Evolutionary conservation across 768 basidiomycete genomes (phyloP), one percentile per base, ranked within the genome.

Genomic region (Hysterangium stoloniferum): DNA sequence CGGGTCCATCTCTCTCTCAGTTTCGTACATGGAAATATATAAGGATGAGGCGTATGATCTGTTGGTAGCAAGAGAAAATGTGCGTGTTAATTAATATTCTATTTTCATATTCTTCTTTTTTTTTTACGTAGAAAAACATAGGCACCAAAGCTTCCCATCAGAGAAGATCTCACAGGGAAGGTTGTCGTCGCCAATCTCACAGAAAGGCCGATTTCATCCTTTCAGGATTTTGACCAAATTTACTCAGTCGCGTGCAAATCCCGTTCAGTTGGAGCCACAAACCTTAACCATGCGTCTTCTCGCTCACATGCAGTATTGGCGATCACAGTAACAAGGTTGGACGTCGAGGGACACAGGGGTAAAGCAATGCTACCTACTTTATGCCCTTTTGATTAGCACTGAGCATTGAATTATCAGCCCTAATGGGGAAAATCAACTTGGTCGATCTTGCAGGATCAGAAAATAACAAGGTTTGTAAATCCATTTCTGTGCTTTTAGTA

Each of bases 401-500:
- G 38, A 43, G n/a, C 9, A 45, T 13, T n/a, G n/a, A 45, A 37
- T 27, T 17, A 45, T 20, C 54, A 88, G 87, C 75, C 36, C 62
- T 83, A 43, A 75, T 72, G 2, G 89, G 88, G 8, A 88, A 85
- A 62, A 82, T 92, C 49, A 88, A 88, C 56, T 76, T 93, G 7
- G 87, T 92, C 9, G 91, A 94, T 66, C 75, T 94, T 24, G 91
- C 91, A 15, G 91, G 91, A 24, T 90, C 86, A 0, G 91, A 94
- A 67, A 92, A 92, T 60, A 93, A 92, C 64, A 93, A 88, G 67
- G 81, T 80, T 32, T 15, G 63, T 56, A n/a, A n/a, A n/a, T 12
- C 35, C 3, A 29, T 33, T 34, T 4, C 4, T n/a, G 20, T 28
- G 34, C 48, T n/a, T n/a, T n/a, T n/a, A n/a, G n/a, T n/a, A n/a